phyloP scores from a whole-genome alignment of 202 grass and related monocot genomes.

The Bolboschoenoplectus hybrid region DNA sequence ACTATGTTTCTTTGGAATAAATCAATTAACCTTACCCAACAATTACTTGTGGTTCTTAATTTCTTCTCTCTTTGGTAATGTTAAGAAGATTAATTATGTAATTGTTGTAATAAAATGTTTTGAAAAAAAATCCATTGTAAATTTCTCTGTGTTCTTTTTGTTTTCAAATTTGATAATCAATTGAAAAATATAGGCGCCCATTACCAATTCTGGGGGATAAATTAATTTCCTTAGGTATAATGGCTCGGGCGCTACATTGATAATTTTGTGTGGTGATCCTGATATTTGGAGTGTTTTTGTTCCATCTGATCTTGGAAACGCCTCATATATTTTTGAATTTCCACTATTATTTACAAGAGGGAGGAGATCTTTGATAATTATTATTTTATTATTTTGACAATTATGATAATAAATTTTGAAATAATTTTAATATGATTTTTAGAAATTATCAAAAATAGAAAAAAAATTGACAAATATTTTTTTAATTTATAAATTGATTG shows the following conservation, averaged over 20 bases:
- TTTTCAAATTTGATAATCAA: background rate
- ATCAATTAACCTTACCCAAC: background rate
- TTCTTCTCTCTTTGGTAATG: background rate
- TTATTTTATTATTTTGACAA: no score
- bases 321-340: background rate
- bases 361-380: no score
- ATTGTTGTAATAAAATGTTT: background rate
- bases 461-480: no score
- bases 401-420: no score
- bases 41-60: background rate
- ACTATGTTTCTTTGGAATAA: background rate
- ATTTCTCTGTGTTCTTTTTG: background rate
- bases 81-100: background rate
- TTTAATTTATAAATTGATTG: no score
- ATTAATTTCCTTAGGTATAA: slow-evolving; percentile 39
- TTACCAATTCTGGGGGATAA: slow-evolving; percentile 34
- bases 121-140: background rate
- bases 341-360: no score
- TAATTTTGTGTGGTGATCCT: slow-evolving; percentile 9
- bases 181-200: background rate
- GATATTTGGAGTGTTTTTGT: slow-evolving; percentile 18
- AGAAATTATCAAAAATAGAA: no score
- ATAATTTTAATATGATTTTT: no score
- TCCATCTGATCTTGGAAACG: slow-evolving; percentile 28
- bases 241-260: slow-evolving; percentile 29